Conservation (phyloP, 139 green algal genomes). For the Chlamydomonas incerta region DNA sequence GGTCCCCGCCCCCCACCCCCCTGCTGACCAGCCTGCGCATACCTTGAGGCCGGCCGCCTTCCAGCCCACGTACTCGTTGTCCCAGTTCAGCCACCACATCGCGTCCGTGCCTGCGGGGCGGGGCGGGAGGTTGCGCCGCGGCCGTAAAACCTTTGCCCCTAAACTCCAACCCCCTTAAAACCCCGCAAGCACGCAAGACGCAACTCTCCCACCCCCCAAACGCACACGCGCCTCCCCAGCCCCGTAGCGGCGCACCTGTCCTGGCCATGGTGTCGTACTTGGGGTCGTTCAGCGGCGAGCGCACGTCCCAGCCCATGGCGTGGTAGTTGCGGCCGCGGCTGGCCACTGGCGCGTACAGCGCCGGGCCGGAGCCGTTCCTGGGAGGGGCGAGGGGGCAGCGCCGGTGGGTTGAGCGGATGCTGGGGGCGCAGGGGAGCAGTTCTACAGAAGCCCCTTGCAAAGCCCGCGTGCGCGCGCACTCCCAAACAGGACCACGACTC, state of each 20-base stretch:
- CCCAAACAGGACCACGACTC: no score
- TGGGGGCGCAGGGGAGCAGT: no score
- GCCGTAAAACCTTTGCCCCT: no score
- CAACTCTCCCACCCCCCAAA: no score
- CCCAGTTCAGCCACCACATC: slow-evolving; percentile 52
- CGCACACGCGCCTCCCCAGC: background rate
- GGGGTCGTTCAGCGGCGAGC: slow-evolving; percentile 23
- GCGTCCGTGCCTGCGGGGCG: slow-evolving; percentile 43
- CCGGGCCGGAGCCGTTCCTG: slow-evolving; percentile 21
- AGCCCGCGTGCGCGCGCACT: no score
- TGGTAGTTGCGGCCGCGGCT: slow-evolving; percentile 48
- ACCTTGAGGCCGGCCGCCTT: slow-evolving; percentile 26
- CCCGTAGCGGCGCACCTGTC: no score
- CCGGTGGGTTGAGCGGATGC: background rate
- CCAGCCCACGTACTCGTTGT: slow-evolving; percentile 34
- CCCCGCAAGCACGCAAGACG: no score
- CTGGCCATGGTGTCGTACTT: slow-evolving; percentile 47
- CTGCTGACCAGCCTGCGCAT: no score
- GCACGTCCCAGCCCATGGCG: slow-evolving; percentile 47
- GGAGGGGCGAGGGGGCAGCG: background rate
- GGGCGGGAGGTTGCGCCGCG: no score
- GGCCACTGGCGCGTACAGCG: slow-evolving; percentile 34
- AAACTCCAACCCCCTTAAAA: no score
- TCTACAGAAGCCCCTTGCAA: no score
- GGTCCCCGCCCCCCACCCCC: no score